A percentile compares a stretch with the other conserved stretches of the same genome.
Conservation (phyloP, 2,329 filamentous ascomycete genomes). For the Elsinoe perseae region DNA sequence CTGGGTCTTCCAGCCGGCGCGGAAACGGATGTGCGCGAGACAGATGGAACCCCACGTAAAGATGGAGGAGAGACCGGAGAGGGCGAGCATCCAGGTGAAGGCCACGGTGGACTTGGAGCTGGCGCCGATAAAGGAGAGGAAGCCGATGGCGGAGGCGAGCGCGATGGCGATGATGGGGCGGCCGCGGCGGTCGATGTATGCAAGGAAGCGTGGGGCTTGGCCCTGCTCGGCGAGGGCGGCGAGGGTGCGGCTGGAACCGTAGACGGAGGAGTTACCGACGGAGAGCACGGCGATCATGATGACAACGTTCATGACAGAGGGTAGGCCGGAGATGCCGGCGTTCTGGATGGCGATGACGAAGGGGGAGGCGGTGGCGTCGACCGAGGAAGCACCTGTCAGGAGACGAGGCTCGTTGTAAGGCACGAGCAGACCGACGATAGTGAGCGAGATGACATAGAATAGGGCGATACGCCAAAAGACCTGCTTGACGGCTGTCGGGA, state of each 20-base stretch:
- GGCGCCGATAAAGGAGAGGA: slow-evolving; percentile 62
- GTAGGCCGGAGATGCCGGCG: slow-evolving; percentile 54
- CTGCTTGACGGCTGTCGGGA: slow-evolving; percentile 30
- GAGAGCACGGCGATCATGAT: slow-evolving; percentile 55
- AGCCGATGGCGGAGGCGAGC: slow-evolving; percentile 58
- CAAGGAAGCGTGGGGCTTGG: slow-evolving; percentile 67
- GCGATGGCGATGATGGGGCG: slow-evolving; percentile 68
- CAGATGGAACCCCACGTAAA: slow-evolving; percentile 83
- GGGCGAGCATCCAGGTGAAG: slow-evolving; percentile 71
- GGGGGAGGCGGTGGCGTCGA: slow-evolving; percentile 45
- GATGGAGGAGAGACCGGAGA: slow-evolving; percentile 64
- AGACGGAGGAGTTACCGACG: slow-evolving; percentile 50
- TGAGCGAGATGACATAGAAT: slow-evolving; percentile 31
- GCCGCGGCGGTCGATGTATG: slow-evolving; percentile 74
- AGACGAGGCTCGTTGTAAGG: slow-evolving; percentile 28
- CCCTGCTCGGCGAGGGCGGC: slow-evolving; percentile 31
- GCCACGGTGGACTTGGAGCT: slow-evolving; percentile 52
- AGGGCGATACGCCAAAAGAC: slow-evolving; percentile 31
- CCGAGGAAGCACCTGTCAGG: slow-evolving; percentile 28
- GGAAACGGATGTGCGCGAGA: slow-evolving; percentile 87
- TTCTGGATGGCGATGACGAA: slow-evolving; percentile 59
- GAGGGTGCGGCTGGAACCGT: slow-evolving; percentile 31
- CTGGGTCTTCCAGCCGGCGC: slow-evolving; percentile 61
- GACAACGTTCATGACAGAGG: slow-evolving; percentile 59
- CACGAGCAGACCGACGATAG: slow-evolving; percentile 30